Conservation (phyloP, 768 basidiomycete species). For the Tylopilus sp. region DNA sequence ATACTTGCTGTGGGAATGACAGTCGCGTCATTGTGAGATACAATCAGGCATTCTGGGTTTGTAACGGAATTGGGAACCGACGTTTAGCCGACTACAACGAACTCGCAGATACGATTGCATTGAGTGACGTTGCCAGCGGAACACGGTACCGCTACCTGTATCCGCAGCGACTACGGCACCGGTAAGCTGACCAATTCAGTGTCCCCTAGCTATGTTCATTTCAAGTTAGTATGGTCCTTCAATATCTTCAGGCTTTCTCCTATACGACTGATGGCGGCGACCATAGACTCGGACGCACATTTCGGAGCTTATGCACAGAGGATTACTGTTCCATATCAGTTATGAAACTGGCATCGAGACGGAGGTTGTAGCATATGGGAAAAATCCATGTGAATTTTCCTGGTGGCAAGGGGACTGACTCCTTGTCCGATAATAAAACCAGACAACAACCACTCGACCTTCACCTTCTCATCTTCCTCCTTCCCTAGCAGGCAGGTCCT, state of each 20-base stretch:
- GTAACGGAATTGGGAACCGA: too few species aligned
- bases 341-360: not conserved
- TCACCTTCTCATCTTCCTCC: not conserved
- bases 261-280: not conserved
- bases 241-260: not conserved
- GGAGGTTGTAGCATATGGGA: not conserved
- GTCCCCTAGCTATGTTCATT: not conserved
- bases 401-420: not conserved
- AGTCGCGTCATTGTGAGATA: not conserved
- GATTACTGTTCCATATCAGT: not conserved
- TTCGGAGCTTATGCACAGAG: not conserved
- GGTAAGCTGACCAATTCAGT: not conserved
- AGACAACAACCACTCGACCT: not conserved
- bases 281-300: not conserved
- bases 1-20: not conserved
- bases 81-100: not conserved
- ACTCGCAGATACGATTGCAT: not conserved
- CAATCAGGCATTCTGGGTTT: too few species aligned
- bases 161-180: not conserved
- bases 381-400: slow-evolving; percentile 9
- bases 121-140: not conserved
- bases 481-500: slow-evolving; percentile 29
- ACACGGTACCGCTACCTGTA: not conserved
- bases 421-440: slow-evolving; percentile 3
- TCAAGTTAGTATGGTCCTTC: not conserved